These are phyloP conservation scores for Cladorrhinum sp. DNA, from an alignment of 2,329 filamentous ascomycete species.

Conservation along the genomic window DNA sequence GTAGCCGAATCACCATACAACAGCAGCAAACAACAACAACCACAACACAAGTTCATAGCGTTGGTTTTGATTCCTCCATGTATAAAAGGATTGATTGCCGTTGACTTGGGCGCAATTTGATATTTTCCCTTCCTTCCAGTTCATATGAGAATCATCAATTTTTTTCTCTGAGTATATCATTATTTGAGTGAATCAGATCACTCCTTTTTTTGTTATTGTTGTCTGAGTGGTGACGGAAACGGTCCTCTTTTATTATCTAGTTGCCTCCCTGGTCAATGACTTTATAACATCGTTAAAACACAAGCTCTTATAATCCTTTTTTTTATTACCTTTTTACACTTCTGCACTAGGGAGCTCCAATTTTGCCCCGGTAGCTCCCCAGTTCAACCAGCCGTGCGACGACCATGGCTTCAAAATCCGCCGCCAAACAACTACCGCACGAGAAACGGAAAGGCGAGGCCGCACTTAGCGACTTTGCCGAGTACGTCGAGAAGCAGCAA, in stretches of 20 bases:
- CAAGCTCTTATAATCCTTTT: no score
- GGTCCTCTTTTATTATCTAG: not conserved
- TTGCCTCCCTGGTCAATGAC: not conserved
- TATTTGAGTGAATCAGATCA: not conserved
- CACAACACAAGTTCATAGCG: not conserved
- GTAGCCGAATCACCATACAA: not conserved
- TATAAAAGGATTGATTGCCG: conserved; percentile 8
- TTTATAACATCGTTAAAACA: not conserved
- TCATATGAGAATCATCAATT: not conserved
- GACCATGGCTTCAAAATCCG: conserved; percentile 53
- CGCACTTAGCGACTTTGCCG: conserved; percentile 91
- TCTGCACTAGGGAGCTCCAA: not conserved
- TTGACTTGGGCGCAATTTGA: no score
- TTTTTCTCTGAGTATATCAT: not conserved
- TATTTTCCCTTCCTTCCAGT: not conserved
- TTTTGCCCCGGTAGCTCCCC: not conserved
- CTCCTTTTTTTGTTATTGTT: not conserved
- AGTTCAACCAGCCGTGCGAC: not conserved
- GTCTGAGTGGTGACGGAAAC: not conserved
- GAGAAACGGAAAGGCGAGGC: conserved; percentile 86
- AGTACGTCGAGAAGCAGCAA: conserved; percentile 96
- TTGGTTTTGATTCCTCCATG: not conserved
- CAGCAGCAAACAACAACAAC: not conserved
- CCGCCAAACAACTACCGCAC: conserved; percentile 62
- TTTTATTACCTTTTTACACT: no score